Evolutionary conservation across 1,284 basidiomycete genomes (phyloP).

Genomic region (Coniferiporia weirii): DNA sequence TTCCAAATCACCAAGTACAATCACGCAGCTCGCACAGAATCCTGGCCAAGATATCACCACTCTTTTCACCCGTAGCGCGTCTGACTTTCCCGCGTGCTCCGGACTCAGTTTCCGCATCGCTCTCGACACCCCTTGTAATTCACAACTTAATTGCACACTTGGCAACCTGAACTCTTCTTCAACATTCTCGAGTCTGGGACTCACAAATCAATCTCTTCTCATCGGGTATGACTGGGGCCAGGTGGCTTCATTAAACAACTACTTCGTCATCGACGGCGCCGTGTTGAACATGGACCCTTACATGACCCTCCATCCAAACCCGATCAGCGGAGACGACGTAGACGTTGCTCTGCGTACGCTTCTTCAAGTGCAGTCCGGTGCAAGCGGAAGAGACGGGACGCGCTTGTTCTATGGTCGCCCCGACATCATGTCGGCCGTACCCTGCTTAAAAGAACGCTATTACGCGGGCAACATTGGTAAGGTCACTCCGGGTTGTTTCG

Average conservation of each 20-base stretch:
- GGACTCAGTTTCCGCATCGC: constrained; percentile 64
- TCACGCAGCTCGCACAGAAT: constrained; percentile 52
- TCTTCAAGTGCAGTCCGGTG: constrained; percentile 42
- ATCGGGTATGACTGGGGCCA: constrained; percentile 90
- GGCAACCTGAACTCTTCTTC: constrained; percentile 48
- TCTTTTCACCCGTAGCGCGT: constrained; percentile 67
- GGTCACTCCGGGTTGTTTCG: constrained; percentile 92
- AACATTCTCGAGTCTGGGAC: constrained; percentile 54
- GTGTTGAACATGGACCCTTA: constrained; percentile 95
- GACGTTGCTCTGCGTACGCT: constrained; percentile 82
- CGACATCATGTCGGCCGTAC: constrained; percentile 63
- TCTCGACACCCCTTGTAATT: constrained; percentile 67
- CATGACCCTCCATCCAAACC: constrained; percentile 63
- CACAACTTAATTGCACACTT: constrained; percentile 55
- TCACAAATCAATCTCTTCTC: constrained; percentile 59
- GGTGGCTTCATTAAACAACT: constrained; percentile 61
- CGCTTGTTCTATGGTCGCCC: constrained; percentile 72
- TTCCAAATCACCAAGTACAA: constrained; percentile 40
- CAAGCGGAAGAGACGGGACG: constrained; percentile 85
- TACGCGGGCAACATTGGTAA: constrained; percentile 95
- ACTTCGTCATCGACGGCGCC: constrained; percentile 86
- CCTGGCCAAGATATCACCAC: constrained; percentile 88
- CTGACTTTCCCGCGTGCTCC: constrained; percentile 61
- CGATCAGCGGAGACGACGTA: constrained; percentile 72
- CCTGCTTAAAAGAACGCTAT: constrained; percentile 82